Evolutionary conservation across 768 basidiomycete species (phyloP), one percentile per base, ranked within the genome.

Genomic region (Panaeolus cyanescens): DNA sequence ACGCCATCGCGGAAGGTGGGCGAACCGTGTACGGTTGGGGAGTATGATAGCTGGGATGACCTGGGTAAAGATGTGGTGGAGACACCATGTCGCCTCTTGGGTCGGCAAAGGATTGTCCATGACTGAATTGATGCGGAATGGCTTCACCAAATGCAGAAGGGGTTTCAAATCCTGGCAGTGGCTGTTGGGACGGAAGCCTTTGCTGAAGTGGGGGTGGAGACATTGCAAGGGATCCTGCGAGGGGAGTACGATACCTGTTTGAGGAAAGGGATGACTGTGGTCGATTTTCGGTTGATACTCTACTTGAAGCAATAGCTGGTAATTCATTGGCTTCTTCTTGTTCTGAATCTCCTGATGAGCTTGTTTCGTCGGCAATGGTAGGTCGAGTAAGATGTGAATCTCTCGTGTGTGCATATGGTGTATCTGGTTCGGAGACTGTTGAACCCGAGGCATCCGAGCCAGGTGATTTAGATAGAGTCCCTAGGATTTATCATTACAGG

Each of bases 211-310:
- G 82, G 25, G 85, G 82, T 5, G 86, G 80, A 4, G 88, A 85
- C 68, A 87, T 77, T 17, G 84, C 78, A 10, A 85, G 72, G 15
- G 90, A 88, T 36, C 85, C 82, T 13, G 84, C 81, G 69, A 88
- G 79, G 6, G 92, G 93, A 31, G 92, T 93, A 58, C 88, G 91
- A 70, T 94, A 93, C 53, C 87, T 84, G 55, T 86, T 81, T 2
- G 90, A 88, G 2, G 93, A 93, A 54, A 88, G 70, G 17, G 93
- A 90, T n/a, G 92, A 94, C 20, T 83, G 83, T 4, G 93, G 89
- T 20, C 92, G 85, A 59, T 78, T 77, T 45, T 77, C 67, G 54
- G 81, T 80, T 37, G 78, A 72, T 53, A 71, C 62, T 17, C 74
- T 65, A 32, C 68, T 68, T 25, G 71, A 68, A 15, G 67, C 70